Percentiles rank a stretch among this genome's conserved stretches.
These are phyloP conservation scores for Colletotrichum sp. DNA, from an alignment of 2,329 filamentous ascomycete species.

Conservation along the genomic window DNA sequence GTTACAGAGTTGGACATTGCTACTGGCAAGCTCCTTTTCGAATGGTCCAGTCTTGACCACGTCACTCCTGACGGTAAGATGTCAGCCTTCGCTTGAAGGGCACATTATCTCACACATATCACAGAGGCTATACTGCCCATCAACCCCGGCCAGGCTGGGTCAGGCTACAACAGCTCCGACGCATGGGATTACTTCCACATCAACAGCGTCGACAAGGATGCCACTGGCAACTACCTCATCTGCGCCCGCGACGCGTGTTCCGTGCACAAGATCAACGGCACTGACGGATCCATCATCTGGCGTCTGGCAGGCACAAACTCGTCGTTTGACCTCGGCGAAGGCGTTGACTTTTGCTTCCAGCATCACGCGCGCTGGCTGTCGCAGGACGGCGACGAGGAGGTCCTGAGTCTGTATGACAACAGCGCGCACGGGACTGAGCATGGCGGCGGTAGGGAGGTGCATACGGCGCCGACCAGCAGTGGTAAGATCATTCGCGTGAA, in stretches of 20 bases:
- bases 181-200: conserved; percentile 44
- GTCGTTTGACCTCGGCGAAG: conserved; percentile 38
- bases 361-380: conserved; percentile 52
- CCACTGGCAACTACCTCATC: conserved; percentile 32
- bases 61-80: conserved; percentile 28
- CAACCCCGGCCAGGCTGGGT: conserved; percentile 43
- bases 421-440: conserved; percentile 50
- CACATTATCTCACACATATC: neutral
- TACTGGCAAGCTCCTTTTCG: conserved; percentile 52
- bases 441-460: conserved; percentile 28
- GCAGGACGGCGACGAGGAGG: conserved; percentile 46
- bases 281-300: conserved; percentile 56
- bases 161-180: conserved; percentile 29
- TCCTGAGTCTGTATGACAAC: conserved; percentile 60
- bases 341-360: conserved; percentile 50
- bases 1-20: conserved; percentile 53
- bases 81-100: neutral
- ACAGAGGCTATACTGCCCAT: conserved; percentile 50
- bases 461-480: conserved; percentile 38
- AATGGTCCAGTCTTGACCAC: conserved; percentile 42
- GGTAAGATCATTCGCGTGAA: conserved; percentile 54
- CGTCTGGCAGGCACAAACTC: conserved; percentile 55
- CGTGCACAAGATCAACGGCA: conserved; percentile 50
- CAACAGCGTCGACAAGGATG: conserved; percentile 43
- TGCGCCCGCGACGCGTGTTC: conserved; percentile 38